Conservation (phyloP, 176 grass and related monocot genomes). For the Poa annua region DNA sequence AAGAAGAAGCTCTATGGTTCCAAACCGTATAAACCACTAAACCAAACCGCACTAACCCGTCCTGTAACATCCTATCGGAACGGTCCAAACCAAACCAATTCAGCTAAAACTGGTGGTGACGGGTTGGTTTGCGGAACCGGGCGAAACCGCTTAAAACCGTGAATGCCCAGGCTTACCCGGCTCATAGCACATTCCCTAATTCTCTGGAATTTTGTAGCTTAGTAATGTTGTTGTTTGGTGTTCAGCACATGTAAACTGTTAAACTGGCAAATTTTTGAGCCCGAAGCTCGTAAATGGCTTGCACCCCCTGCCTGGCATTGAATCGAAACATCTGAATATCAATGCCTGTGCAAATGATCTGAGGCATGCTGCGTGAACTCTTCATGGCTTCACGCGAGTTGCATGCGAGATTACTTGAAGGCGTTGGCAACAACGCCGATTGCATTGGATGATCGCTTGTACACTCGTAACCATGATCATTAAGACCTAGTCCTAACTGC, state of each 20-base stretch:
- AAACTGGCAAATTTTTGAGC: neutral
- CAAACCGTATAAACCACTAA: too few relatives aligned
- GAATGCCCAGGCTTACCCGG: too few relatives aligned
- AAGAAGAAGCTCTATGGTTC: too few relatives aligned
- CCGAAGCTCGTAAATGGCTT: neutral
- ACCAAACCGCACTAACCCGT: too few relatives aligned
- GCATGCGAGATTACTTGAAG: conserved; percentile 1
- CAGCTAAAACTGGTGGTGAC: too few relatives aligned
- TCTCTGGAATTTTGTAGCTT: conserved; percentile 47
- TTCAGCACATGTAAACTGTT: conserved; percentile 28
- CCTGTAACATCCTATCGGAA: too few relatives aligned
- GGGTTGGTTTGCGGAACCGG: too few relatives aligned
- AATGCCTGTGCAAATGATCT: neutral
- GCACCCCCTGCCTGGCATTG: neutral
- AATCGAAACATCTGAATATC: neutral
- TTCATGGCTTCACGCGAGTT: conserved; percentile 25
- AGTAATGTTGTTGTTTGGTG: conserved; percentile 20
- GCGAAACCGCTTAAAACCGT: too few relatives aligned
- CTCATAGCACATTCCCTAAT: neutral
- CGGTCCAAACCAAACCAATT: too few relatives aligned
- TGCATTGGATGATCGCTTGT: conserved; percentile 23
- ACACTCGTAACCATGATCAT: neutral
- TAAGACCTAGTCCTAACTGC: neutral
- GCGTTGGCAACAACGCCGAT: conserved; percentile 4
- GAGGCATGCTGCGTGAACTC: conserved; percentile 15